These are phyloP conservation scores for Talaromyces nanjingensis DNA, from an alignment of 495 filamentous ascomycete species.

Conservation along the genomic window DNA sequence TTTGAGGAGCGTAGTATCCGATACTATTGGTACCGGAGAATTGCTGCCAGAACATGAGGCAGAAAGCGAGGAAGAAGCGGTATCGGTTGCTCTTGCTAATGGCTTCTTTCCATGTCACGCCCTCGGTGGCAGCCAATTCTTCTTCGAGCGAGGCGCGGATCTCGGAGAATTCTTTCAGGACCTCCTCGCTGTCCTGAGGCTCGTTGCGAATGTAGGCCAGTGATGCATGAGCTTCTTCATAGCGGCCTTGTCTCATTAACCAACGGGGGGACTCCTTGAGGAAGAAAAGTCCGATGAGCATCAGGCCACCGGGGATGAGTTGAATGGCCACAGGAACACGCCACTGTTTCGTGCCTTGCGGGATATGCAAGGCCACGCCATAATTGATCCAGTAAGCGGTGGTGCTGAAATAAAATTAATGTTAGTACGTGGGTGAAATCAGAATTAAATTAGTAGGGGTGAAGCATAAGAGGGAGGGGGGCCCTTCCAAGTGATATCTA, in stretches of 20 bases:
- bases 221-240: conserved; percentile 46
- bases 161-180: conserved; percentile 56
- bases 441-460: too few relatives aligned
- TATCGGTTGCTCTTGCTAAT: conserved; percentile 31
- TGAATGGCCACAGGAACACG: conserved; percentile 34
- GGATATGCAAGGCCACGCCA: conserved; percentile 18
- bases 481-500: too few relatives aligned
- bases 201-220: conserved; percentile 40
- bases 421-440: too few relatives aligned
- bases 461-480: too few relatives aligned
- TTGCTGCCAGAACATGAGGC: conserved; percentile 48
- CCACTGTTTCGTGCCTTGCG: conserved; percentile 32
- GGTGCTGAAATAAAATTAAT: too few relatives aligned
- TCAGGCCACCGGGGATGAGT: conserved; percentile 52
- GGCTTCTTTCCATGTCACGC: conserved; percentile 34
- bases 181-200: conserved; percentile 29
- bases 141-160: conserved; percentile 38
- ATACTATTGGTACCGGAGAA: conserved; percentile 47
- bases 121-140: conserved; percentile 34
- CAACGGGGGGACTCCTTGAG: conserved; percentile 50
- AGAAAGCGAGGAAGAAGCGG: conserved; percentile 36
- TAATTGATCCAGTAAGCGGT: conserved; percentile 20
- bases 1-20: conserved; percentile 45
- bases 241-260: conserved; percentile 41
- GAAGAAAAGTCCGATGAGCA: conserved; percentile 47